These are phyloP conservation scores for Rhizomucor pusillus DNA, from an alignment of 371 early-diverging fungal genomes.

Conservation along the genomic window DNA sequence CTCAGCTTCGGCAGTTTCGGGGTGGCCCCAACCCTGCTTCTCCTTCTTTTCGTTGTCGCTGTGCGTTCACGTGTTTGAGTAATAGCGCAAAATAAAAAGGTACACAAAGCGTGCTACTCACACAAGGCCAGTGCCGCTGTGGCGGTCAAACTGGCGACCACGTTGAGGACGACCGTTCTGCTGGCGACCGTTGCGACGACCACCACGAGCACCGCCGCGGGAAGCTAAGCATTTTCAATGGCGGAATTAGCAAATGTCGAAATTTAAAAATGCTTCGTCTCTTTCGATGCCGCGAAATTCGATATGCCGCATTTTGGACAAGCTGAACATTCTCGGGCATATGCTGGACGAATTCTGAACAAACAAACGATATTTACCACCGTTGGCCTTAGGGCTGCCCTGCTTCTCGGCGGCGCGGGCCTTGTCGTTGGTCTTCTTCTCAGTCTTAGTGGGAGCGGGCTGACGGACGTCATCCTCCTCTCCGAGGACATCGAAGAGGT, in stretches of 20 bases:
- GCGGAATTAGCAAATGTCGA: constrained; percentile 2
- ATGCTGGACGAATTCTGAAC: not conserved
- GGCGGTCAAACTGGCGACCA: constrained; percentile 79
- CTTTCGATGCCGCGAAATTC: not conserved
- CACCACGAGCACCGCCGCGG: constrained; percentile 39
- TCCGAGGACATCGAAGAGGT: constrained; percentile 64
- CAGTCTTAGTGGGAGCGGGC: constrained; percentile 35
- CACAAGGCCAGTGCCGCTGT: constrained; percentile 71
- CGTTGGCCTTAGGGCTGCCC: constrained; percentile 15
- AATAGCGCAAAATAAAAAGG: not conserved
- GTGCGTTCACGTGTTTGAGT: not conserved
- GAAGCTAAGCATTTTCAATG: constrained; percentile 24
- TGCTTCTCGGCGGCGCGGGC: constrained; percentile 24
- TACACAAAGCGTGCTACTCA: constrained; percentile 23
- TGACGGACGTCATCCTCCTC: constrained; percentile 54
- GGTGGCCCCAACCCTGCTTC: constrained; percentile 77
- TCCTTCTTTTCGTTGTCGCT: constrained; percentile 85
- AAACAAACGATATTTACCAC: constrained; percentile 17
- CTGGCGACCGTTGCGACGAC: constrained; percentile 53
- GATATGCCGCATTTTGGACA: too few relatives aligned
- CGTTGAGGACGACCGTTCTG: constrained; percentile 47
- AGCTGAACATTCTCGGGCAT: not conserved
- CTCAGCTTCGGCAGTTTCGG: constrained; percentile 45
- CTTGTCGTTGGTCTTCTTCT: constrained; percentile 30
- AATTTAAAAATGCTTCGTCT: not conserved